Conservation (phyloP, 805 yeast species). For the Metschnikowia hibisci region DNA sequence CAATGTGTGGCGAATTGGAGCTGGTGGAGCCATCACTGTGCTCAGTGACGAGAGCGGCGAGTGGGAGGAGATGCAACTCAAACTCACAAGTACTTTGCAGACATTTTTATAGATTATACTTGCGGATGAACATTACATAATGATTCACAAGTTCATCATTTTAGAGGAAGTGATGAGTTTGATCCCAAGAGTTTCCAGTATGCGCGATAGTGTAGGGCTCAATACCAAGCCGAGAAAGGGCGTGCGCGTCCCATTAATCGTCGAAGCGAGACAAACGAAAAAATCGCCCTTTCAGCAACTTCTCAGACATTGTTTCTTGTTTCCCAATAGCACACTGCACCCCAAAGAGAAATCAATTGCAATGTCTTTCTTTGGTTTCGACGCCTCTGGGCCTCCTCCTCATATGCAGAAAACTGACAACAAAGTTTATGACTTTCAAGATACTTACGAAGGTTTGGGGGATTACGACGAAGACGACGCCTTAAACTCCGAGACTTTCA, state of each 20-base stretch:
- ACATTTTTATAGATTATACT: slow-evolving; percentile 42
- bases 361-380: slow-evolving; percentile 70
- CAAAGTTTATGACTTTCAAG: slow-evolving; percentile 69
- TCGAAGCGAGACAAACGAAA: not conserved
- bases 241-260: slow-evolving; percentile 7
- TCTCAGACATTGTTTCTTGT: not conserved
- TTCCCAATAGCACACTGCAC: not conserved
- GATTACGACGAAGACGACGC: slow-evolving; percentile 72
- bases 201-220: slow-evolving; percentile 1
- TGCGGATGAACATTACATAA: too few species aligned
- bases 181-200: not conserved
- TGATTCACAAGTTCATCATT: too few species aligned
- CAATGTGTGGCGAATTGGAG: slow-evolving; percentile 79
- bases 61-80: slow-evolving; percentile 86
- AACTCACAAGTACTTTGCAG: slow-evolving; percentile 75
- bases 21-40: slow-evolving; percentile 97
- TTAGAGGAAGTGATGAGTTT: too few species aligned
- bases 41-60: slow-evolving; percentile 80
- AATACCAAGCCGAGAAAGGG: slow-evolving; percentile 3
- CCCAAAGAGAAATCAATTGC: not conserved
- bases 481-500: slow-evolving; percentile 77
- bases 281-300: not conserved
- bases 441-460: slow-evolving; percentile 76
- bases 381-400: slow-evolving; percentile 41
- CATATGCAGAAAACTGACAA: slow-evolving; percentile 18